Evolutionary conservation across 164 flowering plant species (phyloP).

Genomic region (Houttuynia cordata): DNA sequence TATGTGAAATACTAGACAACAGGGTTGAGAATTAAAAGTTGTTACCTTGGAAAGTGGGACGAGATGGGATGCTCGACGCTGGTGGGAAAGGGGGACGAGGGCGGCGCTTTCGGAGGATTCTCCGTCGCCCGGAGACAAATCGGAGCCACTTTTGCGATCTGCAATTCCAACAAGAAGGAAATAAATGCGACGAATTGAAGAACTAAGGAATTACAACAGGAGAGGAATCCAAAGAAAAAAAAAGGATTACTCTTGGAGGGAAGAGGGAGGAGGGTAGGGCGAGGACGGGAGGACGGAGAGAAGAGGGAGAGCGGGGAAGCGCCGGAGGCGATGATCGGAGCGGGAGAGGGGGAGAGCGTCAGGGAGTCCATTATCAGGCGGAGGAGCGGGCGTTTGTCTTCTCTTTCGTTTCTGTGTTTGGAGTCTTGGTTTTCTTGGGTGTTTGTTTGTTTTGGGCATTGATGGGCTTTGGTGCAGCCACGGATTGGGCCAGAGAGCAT

Average conservation of each 20-base stretch:
- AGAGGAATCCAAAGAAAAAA: no score
- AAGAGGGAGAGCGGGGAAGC: slow-evolving; percentile 36
- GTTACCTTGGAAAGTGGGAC: slow-evolving; percentile 44
- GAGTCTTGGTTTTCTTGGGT: no score
- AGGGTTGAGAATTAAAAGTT: background rate
- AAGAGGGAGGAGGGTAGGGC: slow-evolving; percentile 25
- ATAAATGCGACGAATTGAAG: background rate
- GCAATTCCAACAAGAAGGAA: background rate
- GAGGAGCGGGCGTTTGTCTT: no score
- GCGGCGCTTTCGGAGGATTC: slow-evolving; percentile 20
- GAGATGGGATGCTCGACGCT: slow-evolving; percentile 9
- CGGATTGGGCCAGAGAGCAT: no score
- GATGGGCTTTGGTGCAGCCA: no score
- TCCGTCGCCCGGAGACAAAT: slow-evolving; percentile 7
- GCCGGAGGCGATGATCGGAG: slow-evolving; percentile 20
- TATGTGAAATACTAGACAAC: no score
- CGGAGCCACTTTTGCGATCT: slow-evolving; percentile 20
- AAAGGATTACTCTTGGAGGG: slow-evolving; percentile 42
- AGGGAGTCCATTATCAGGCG: no score
- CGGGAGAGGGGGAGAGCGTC: no score
- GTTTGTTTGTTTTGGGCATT: no score
- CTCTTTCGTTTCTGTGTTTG: no score
- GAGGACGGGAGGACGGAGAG: slow-evolving; percentile 21
- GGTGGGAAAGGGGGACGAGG: slow-evolving; percentile 34
- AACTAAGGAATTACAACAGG: no score